Base-by-base conservation (phyloP, 306 rosid species). In the Nissolia schottii region DNA sequence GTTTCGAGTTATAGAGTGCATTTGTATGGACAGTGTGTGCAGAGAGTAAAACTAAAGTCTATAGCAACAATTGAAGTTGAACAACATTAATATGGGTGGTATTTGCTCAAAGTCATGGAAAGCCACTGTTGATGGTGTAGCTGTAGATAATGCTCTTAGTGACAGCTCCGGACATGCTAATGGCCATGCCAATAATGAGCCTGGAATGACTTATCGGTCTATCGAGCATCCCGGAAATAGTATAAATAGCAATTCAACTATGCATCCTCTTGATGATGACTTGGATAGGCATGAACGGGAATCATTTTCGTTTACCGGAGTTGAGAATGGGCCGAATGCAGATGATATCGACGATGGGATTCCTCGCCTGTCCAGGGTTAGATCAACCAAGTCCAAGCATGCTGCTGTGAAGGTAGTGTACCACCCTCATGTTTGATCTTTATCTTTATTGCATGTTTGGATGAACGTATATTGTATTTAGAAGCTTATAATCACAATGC, bases 261-360 rank as follows among this genome's bases (percentile, higher is more conserved):
- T 76, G 14, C 78, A 84, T 11, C 78, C 89, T 20, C 64, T 68
- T 80, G 85, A 71, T 63, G 88, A 84, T 75, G 78, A 77, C 8
- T 45, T 77, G 70, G 85, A 91, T 58, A 85, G 82, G 80, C 84
- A 83, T 58, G 82, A 87, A 58, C 74, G 81, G 3, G 99, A 84
- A 31, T 92, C 92, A 0, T 87, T 82, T 88, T 78, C 92, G 1
- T 70, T 78, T 57, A 86, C 86, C 0, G 93, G 86, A 75, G 63
- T 48, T 61, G 87, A 84, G 48, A 53, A 73, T 77, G 96, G 89
- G 48, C 62, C 76, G 14, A 61, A 74, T 29, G 73, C 54, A 2
- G 93, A 92, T 55, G 96, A 89, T 79, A 69, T 88, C 72, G 85
- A 83, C 65, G 99, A 91, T 49, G 99, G 99, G 71, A 95, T 95